Evolutionary conservation across 176 grass and related monocot species (phyloP), one percentile per base, ranked within the genome.

Genomic region (Aegilops longissima): DNA sequence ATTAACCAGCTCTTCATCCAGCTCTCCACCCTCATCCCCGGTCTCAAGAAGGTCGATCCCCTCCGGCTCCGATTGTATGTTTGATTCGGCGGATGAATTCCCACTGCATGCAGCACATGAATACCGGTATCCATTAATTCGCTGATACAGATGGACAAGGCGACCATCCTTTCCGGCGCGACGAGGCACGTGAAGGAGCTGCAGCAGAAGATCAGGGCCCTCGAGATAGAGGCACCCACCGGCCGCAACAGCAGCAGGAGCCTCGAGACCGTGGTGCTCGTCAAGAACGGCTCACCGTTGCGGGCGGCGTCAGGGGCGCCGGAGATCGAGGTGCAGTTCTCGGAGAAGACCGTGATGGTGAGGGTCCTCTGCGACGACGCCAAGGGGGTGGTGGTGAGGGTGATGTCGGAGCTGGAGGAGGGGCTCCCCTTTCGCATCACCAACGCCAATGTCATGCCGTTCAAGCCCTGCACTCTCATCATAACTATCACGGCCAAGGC

Each of bases 1-100:
- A 93, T 96, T 82, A 96, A 92, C 45, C 78, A 96, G 65, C 80
- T 82, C 5, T 96, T 93, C 81, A 83, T 93, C 70, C 91, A 93
- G 74, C 91, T 93, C 72, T 96, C 91, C 64, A 86, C 87, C 21
- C 64, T 92, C 38, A 96, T 96, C 73, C 94, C 94, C 35, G 79
- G 73, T 27, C 89, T 93, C 18, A 96, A 96, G 78, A 96, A 96
- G 94, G 94, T 93, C 34, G 34, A 4, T 47, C 12, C 21, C 34
- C 70, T 9, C 0, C 30, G 30, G 30, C 30, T 31, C 3, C 3
- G 30, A 31, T 31, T 31, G 30, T 31, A 31, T 31, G 30, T 31
- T 31, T 31, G 30, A 31, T 31, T 31, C 30, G 30, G 30, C 30
- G 30, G 30, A 31, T 44, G 52, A 7, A 7, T 6, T 7, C 35